Percentiles rank a stretch among this genome's conserved stretches.
These are phyloP conservation scores for Copromyces sp. DNA, from an alignment of 495 filamentous ascomycete genomes.

Conservation along the genomic window DNA sequence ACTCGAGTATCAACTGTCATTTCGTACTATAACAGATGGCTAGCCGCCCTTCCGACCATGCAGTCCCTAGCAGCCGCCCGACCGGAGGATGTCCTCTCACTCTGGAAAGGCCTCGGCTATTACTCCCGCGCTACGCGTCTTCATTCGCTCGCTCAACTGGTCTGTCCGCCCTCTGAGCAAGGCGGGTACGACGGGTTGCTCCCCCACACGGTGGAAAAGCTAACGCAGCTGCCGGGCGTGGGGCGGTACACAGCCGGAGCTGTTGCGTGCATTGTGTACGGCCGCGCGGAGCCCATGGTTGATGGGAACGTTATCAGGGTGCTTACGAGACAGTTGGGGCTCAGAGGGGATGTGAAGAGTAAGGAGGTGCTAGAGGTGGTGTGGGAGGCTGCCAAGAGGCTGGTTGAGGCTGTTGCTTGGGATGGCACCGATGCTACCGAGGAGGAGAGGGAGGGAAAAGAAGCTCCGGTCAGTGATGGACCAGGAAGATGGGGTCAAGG, in stretches of 20 bases:
- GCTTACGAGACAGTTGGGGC: slow-evolving; percentile 31
- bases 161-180: slow-evolving; percentile 15
- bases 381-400: slow-evolving; percentile 32
- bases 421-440: slow-evolving; percentile 11
- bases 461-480: slow-evolving; percentile 16
- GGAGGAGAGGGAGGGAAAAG: neutral
- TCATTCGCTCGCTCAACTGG: slow-evolving; percentile 26
- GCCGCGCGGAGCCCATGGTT: slow-evolving; percentile 32
- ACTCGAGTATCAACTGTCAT: slow-evolving; percentile 37
- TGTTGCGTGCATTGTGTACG: slow-evolving; percentile 37
- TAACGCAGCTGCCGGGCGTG: slow-evolving; percentile 32
- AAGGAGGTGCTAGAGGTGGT: slow-evolving; percentile 26
- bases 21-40: slow-evolving; percentile 37
- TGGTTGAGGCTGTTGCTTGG: slow-evolving; percentile 28
- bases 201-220: slow-evolving; percentile 19
- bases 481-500: slow-evolving; percentile 39
- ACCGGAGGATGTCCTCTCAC: slow-evolving; percentile 27
- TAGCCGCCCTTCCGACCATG: slow-evolving; percentile 31
- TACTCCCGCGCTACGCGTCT: slow-evolving; percentile 34
- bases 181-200: slow-evolving; percentile 15
- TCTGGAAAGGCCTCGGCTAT: slow-evolving; percentile 37
- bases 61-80: slow-evolving; percentile 25
- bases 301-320: slow-evolving; percentile 41
- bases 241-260: slow-evolving; percentile 40
- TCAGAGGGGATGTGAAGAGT: slow-evolving; percentile 33